Evolutionary conservation across 2,329 filamentous ascomycete genomes (phyloP), one percentile per base, ranked within the genome.

Genomic region (Phialophora expanda): DNA sequence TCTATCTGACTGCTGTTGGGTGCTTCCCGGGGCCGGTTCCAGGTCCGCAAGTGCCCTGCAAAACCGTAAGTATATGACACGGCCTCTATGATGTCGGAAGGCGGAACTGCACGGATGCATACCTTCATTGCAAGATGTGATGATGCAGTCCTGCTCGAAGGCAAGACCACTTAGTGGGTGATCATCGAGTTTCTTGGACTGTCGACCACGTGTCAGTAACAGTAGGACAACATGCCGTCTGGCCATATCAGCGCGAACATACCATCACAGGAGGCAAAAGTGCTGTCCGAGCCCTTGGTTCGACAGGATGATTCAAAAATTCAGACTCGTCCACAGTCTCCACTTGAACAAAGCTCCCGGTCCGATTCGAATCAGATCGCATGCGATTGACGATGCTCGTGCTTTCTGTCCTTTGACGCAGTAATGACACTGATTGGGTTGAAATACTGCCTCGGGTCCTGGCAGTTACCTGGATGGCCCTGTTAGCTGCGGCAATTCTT

Each of bases 111-210:
- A 51, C 60, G 41, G 44, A 53, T 55, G 83, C 89, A 78, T 82
- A 96, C 94, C 94, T 79, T 89, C 91, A 75, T 92, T 90, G 80
- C 93, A 97, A 71, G 92, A 92, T 41, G 93, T 97, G 74, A 98
- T 89, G 71, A 99, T 97, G 69, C 90, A 90, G 73, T 96, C 89
- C 76, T 97, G 90, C 62, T 94, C 93, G 74, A 99, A 99, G n/a
- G 89, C 91, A 46, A 99, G 79, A 90, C 93, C 97, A 76, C 88
- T 91, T 54, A 96, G 83, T 61, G 93, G 93, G 78, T 98, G 92
- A 67, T 89, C 87, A 76, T 97, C 93, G 41, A 97, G 87, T 12
- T 86, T 82, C 78, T 97, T 97, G 56, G 90, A 86, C 92, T 93
- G 73, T 67, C n/a, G 12, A 38, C 11, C 26, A 48, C 17, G 46